Conservation (phyloP, 148 eudicot species). For the Camellia japonica region DNA sequence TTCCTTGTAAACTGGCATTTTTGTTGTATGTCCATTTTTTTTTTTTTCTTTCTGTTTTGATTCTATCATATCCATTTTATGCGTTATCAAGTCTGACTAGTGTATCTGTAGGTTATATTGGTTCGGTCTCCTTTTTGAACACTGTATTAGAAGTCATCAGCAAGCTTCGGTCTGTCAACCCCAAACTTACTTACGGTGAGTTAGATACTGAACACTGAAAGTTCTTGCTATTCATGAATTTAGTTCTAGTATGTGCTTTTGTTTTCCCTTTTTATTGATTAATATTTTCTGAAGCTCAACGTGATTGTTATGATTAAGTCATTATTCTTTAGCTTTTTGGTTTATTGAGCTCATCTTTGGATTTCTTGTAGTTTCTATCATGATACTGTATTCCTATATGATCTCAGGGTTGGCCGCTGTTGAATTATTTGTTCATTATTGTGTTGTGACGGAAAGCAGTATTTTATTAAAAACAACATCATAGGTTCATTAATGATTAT, state of each 20-base stretch:
- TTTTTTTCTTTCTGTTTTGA: not conserved
- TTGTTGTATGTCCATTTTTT: not conserved
- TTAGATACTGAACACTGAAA: conserved; percentile 1
- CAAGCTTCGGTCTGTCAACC: conserved; percentile 85
- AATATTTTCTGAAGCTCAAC: not conserved
- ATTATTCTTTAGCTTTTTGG: not conserved
- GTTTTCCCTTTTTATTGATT: not conserved
- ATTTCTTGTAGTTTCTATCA: not conserved
- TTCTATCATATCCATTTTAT: conserved; percentile 4
- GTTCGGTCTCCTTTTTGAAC: conserved; percentile 86
- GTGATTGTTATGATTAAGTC: not conserved
- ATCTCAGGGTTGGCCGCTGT: not conserved
- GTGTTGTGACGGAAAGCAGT: not conserved
- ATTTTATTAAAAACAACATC: not conserved
- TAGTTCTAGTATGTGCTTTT: not conserved
- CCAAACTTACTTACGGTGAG: conserved; percentile 86
- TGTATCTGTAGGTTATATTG: conserved; percentile 84
- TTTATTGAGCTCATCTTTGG: conserved; percentile 6
- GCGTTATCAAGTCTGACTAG: conserved; percentile 14
- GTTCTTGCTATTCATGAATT: not conserved
- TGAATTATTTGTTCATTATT: not conserved
- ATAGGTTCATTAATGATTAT: not conserved
- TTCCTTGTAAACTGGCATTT: not conserved
- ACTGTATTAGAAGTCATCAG: conserved; percentile 72
- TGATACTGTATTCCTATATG: not conserved